phyloP scores from a whole-genome alignment of 139 green algal genomes.

The Zygnema circumcarinatum region DNA sequence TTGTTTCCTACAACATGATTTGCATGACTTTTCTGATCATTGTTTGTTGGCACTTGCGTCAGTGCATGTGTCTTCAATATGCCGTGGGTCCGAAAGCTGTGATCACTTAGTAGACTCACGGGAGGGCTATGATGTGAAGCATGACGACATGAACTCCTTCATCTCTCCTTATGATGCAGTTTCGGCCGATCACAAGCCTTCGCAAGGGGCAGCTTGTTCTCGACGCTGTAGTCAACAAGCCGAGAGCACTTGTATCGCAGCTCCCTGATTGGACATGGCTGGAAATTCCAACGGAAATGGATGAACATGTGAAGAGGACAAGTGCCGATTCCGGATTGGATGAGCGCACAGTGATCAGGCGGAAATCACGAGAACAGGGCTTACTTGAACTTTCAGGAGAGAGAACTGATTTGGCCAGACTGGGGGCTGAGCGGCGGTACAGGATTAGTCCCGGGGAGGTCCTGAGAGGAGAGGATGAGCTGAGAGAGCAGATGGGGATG shows the following conservation, averaged over 20 bases:
- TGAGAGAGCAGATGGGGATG: background rate
- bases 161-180: background rate
- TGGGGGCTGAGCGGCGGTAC: constrained; percentile 5
- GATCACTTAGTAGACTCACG: too few species aligned
- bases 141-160: too few species aligned
- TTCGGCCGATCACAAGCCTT: constrained; percentile 12
- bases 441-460: background rate
- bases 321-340: background rate
- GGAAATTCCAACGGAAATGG: constrained; percentile 35
- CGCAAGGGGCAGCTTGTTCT: constrained; percentile 23
- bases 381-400: background rate
- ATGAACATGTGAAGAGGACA: background rate
- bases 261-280: constrained; percentile 43
- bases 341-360: background rate
- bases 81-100: too few species aligned
- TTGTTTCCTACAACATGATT: too few species aligned
- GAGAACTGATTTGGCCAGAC: background rate
- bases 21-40: too few species aligned
- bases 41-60: too few species aligned
- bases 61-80: too few species aligned
- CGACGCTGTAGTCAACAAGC: constrained; percentile 10
- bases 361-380: constrained; percentile 20
- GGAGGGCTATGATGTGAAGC: too few species aligned
- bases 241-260: constrained; percentile 23
- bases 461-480: background rate